Evolutionary conservation across 257 asterid species (phyloP).

Genomic region (Ilex aquifolium): DNA sequence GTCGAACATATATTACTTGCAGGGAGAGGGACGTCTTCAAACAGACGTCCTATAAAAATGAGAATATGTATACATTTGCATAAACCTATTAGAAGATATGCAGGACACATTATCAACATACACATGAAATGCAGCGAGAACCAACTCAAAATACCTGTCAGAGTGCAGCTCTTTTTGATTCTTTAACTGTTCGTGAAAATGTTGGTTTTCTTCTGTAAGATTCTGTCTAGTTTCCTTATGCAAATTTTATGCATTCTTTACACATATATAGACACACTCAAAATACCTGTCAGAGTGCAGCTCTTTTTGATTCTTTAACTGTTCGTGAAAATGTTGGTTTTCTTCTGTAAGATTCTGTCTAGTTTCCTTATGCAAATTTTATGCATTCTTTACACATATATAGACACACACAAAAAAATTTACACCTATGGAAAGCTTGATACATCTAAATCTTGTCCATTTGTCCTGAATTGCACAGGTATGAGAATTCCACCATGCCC

Average conservation of each 20-base stretch:
- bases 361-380: conserved; percentile 9
- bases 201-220: conserved; percentile 96
- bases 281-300: conserved; percentile 82
- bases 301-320: conserved; percentile 92
- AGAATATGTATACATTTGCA: too few relatives aligned
- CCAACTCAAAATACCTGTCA: too few relatives aligned
- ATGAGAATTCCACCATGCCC: conserved; percentile 89
- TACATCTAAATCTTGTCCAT: too few relatives aligned
- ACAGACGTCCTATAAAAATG: too few relatives aligned
- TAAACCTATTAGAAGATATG: too few relatives aligned
- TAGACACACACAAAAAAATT: too few relatives aligned
- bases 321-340: conserved; percentile 98
- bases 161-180: conserved; percentile 98
- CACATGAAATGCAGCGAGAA: too few relatives aligned
- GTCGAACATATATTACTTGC: too few relatives aligned
- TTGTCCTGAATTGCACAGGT: conserved; percentile 30
- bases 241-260: not conserved
- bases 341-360: conserved; percentile 62
- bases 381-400: not conserved
- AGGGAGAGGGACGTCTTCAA: too few relatives aligned
- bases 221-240: conserved; percentile 14
- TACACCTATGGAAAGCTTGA: too few relatives aligned
- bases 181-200: conserved; percentile 92
- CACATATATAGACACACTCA: too few relatives aligned
- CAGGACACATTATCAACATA: too few relatives aligned